Percentiles rank a stretch among this genome's conserved stretches.
These are phyloP conservation scores for Talaromyces sp. DNA, from an alignment of 2,329 filamentous ascomycete genomes.

Conservation along the genomic window DNA sequence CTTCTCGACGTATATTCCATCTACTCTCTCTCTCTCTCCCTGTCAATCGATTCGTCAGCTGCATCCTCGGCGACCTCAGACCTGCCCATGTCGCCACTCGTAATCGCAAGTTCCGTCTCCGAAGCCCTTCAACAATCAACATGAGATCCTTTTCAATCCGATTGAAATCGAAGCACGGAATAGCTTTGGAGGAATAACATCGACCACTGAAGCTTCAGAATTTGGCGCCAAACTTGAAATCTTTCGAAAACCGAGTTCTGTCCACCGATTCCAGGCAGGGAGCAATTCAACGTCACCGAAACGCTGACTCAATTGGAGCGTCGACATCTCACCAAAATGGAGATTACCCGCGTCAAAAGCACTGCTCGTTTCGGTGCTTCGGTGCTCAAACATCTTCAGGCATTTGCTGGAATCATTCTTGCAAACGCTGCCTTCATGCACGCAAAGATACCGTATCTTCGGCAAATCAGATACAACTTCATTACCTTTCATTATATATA, in stretches of 20 bases:
- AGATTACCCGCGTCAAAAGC: neutral
- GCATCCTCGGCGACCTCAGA: neutral
- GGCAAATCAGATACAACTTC: slow-evolving; percentile 40
- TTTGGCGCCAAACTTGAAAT: neutral
- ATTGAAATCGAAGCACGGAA: slow-evolving; percentile 12
- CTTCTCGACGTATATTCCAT: neutral
- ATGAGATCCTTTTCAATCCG: slow-evolving; percentile 14
- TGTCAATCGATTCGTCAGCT: neutral
- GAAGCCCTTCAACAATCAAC: slow-evolving; percentile 5
- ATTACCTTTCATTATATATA: slow-evolving; percentile 62
- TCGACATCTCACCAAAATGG: neutral
- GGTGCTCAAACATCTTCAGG: neutral
- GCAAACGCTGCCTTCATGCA: slow-evolving; percentile 1
- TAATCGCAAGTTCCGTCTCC: neutral
- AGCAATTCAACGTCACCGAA: neutral
- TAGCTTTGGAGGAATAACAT: slow-evolving; percentile 16
- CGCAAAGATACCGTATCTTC: slow-evolving; percentile 14
- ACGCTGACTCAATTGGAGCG: neutral
- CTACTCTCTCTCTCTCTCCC: neutral
- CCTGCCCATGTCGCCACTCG: slow-evolving; percentile 1
- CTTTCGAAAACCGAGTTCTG: neutral
- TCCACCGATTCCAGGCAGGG: neutral
- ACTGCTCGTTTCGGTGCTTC: neutral
- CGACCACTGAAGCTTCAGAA: neutral
- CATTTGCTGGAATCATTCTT: neutral